These are phyloP conservation scores for Dissophora globulifera DNA, from an alignment of 192 early-diverging fungal genomes.

Conservation along the genomic window DNA sequence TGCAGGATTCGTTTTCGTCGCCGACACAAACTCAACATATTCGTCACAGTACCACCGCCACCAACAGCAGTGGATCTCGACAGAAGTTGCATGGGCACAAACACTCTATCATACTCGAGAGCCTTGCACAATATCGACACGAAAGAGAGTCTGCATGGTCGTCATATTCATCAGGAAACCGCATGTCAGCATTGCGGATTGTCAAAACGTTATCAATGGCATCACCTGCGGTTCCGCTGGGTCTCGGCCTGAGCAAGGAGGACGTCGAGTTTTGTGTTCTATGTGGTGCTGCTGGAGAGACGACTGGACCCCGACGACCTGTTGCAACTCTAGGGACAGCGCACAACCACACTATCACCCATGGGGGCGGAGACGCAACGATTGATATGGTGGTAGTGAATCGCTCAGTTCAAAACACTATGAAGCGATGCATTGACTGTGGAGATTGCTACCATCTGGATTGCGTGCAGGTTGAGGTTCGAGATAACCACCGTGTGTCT, in stretches of 20 bases:
- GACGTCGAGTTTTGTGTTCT: constrained; percentile 10
- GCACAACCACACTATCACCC: no score
- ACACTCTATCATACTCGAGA: constrained; percentile 15
- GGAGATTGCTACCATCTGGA: constrained; percentile 60
- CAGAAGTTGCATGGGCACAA: constrained; percentile 5
- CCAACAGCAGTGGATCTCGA: background rate
- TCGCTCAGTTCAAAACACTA: background rate
- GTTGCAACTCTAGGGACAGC: background rate
- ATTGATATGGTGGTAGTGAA: no score
- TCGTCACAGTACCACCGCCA: background rate
- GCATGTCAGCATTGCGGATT: constrained; percentile 1
- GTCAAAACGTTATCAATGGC: constrained; percentile 6
- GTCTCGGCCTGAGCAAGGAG: background rate
- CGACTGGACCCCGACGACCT: background rate
- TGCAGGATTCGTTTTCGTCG: constrained; percentile 29
- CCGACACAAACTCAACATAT: background rate
- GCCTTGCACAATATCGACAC: constrained; percentile 15
- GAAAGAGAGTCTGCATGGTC: constrained; percentile 2
- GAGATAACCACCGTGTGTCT: background rate
- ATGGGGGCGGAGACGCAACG: no score
- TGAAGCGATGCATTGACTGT: constrained; percentile 57
- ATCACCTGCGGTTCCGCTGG: background rate
- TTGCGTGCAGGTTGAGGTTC: no score
- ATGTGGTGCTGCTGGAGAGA: constrained; percentile 13
- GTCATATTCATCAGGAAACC: background rate